Evolutionary conservation across 768 basidiomycete genomes (phyloP), one percentile per base, ranked within the genome.

Genomic region (Lentinula boryana): DNA sequence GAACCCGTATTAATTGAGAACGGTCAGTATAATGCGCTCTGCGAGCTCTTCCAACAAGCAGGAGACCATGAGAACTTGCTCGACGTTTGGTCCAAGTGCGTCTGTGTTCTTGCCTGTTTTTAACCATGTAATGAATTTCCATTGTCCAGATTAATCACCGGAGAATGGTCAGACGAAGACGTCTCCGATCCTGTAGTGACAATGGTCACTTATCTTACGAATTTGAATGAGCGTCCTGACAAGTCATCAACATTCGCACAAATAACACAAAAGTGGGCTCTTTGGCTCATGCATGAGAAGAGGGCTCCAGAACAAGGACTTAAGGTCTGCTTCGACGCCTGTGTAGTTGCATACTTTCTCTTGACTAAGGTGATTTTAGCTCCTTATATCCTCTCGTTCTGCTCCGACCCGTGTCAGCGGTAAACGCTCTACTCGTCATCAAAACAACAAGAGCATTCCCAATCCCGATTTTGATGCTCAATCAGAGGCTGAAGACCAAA

Each of bases 211-310:
- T 69, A 89, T 13, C 72, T 95, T 4, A 75, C 71, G 5, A 79
- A 82, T 49, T 82, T 80, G 61, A 82, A 78, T 61, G 86, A 91
- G 66, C 81, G 83, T 27, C 67, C 74, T 2, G 53, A 54, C 40
- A 56, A 44, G 38, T 31, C 55, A 44, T 3, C 55, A 12, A 13
- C 40, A 9, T 21, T 41, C 10, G 27, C 38, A 13, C 38, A 56
- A 13, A 67, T 93, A 56, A 82, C 85, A 4, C 85, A 88, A 63
- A 79, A 82, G 56, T 95, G 93, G 86, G 88, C 84, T 2, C 72
- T 91, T 7, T 96, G 95, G 94, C 73, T 97, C 21, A 80, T 86
- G 2, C 55, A 41, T 23, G 55, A 56, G 27, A 83, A 80, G 64
- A 80, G 80, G 40, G 85, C 91, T 71, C 75, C 84, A 0, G 85